phyloP scores from a whole-genome alignment of 768 basidiomycete species.

The Tricholoma bakamatsutake region DNA sequence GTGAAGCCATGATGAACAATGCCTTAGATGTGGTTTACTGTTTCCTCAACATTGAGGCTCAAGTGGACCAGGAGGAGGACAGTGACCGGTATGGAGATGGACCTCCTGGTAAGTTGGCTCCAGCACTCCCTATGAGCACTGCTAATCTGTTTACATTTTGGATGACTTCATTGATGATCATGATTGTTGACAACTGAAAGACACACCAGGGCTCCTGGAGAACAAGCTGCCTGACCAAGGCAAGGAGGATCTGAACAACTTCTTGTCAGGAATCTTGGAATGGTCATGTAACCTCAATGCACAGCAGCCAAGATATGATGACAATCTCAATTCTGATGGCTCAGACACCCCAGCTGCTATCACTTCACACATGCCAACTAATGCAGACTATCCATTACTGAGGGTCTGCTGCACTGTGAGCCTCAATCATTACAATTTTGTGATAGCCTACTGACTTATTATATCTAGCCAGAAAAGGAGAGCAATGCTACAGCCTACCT shows the following conservation, averaged over 20 bases:
- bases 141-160: not conserved
- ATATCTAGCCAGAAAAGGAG: not conserved
- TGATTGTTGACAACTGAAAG: not conserved
- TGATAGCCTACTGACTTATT: not conserved
- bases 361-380: not conserved
- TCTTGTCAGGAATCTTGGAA: not conserved
- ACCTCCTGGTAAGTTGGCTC: not conserved
- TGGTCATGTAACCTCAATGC: not conserved
- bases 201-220: not conserved
- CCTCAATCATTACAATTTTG: not conserved
- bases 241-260: not conserved
- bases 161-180: conserved; percentile 5
- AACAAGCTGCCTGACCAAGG: not conserved
- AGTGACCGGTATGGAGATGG: not conserved
- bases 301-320: not conserved
- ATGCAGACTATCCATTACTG: not conserved
- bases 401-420: not conserved
- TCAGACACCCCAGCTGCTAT: not conserved
- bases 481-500: not conserved
- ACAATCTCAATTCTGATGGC: not conserved
- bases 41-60: conserved; percentile 3
- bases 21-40: not conserved
- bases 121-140: not conserved
- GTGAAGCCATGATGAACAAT: not conserved
- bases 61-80: not conserved